Conservation (phyloP, 805 yeast genomes). For the Maudiozyma barnettii region DNA sequence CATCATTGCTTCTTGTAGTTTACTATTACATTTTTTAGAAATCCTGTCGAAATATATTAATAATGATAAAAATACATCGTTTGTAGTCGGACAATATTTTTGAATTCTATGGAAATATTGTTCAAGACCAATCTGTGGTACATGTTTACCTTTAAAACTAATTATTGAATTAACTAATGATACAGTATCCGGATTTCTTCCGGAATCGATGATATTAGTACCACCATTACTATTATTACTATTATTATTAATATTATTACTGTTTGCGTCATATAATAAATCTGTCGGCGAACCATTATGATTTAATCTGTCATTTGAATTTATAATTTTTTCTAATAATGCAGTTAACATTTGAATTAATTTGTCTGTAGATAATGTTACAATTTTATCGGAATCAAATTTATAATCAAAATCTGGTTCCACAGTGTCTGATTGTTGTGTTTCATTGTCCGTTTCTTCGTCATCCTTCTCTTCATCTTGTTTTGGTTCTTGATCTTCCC, state of each 20-base stretch:
- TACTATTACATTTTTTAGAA: slow-evolving; percentile 48
- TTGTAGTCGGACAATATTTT: slow-evolving; percentile 97
- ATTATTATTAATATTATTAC: slow-evolving; percentile 26
- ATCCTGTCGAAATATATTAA: slow-evolving; percentile 92
- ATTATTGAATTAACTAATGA: slow-evolving; percentile 36
- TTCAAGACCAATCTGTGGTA: slow-evolving; percentile 89
- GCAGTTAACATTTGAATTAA: slow-evolving; percentile 79
- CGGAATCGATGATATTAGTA: background rate
- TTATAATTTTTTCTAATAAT: slow-evolving; percentile 74
- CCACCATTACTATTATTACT: slow-evolving; percentile 21
- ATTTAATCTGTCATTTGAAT: slow-evolving; percentile 77
- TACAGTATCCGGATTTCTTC: background rate
- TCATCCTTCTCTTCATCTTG: background rate
- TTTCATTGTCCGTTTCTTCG: background rate
- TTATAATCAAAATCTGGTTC: background rate
- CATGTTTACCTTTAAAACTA: slow-evolving; percentile 91
- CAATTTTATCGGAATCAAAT: slow-evolving; percentile 39
- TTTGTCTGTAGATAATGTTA: slow-evolving; percentile 73
- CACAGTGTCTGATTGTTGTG: background rate
- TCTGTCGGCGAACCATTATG: background rate
- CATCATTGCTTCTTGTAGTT: slow-evolving; percentile 1
- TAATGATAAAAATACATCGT: slow-evolving; percentile 84
- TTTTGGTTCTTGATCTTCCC: background rate
- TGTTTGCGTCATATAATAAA: background rate
- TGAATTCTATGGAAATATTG: slow-evolving; percentile 84